These are phyloP conservation scores for Botrytis sinoallii DNA, from an alignment of 2,329 filamentous ascomycete species.

Conservation along the genomic window DNA sequence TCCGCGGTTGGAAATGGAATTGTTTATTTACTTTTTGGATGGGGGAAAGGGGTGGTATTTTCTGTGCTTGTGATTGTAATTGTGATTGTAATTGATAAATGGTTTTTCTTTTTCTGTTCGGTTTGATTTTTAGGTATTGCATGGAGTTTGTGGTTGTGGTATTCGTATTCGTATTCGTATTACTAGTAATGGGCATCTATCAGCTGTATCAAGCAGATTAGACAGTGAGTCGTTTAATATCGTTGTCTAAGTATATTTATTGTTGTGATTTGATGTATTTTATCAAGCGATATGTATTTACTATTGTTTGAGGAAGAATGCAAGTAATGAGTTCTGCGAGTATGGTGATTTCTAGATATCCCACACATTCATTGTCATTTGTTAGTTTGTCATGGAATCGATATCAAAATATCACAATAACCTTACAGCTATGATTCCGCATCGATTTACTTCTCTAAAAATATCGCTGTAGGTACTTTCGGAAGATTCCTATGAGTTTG, in stretches of 20 bases:
- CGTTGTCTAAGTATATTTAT: not conserved
- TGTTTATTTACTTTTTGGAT: no score
- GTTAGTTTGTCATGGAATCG: fast-evolving
- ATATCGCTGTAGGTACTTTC: not conserved
- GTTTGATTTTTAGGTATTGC: not conserved
- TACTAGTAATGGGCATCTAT: no score
- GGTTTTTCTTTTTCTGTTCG: not conserved
- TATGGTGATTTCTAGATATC: no score
- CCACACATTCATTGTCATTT: not conserved
- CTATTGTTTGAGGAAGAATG: no score
- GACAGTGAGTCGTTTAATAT: not conserved
- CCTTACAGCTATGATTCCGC: no score
- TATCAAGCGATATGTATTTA: not conserved
- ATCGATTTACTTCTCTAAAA: not conserved
- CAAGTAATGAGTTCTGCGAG: no score
- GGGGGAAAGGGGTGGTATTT: no score
- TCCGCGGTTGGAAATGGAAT: not conserved
- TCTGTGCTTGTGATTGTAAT: not conserved
- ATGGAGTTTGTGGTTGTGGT: no score
- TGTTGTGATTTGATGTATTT: not conserved
- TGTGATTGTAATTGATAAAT: not conserved
- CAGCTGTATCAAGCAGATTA: not conserved
- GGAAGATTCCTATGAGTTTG: not conserved
- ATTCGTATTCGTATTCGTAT: no score
- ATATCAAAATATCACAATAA: not conserved